A percentile compares a stretch with the other conserved stretches of the same genome.
Conservation (phyloP, 495 filamentous ascomycete species). For the Penicillium manginii region DNA sequence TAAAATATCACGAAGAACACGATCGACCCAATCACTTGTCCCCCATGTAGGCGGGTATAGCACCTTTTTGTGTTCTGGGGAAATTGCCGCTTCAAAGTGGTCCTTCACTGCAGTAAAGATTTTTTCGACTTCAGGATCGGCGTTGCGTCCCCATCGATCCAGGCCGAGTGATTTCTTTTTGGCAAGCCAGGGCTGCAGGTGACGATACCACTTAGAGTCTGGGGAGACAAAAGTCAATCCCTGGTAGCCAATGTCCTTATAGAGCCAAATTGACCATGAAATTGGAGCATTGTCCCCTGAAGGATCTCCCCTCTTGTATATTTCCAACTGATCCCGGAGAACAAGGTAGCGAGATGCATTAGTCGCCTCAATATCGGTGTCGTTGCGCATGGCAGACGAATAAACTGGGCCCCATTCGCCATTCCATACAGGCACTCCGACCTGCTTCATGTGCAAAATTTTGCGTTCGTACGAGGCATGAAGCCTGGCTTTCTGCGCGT, state of each 20-base stretch:
- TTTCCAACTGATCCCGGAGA: constrained; percentile 57
- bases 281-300: constrained; percentile 26
- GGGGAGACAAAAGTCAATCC: constrained; percentile 62
- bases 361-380: constrained; percentile 43
- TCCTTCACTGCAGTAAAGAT: too few relatives aligned
- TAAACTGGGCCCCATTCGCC: constrained; percentile 71
- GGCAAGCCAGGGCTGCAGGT: constrained; percentile 53
- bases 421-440: constrained; percentile 64
- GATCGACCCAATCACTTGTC: too few relatives aligned
- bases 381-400: constrained; percentile 33
- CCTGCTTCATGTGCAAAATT: constrained; percentile 58
- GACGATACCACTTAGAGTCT: constrained; percentile 51
- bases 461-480: constrained; percentile 57
- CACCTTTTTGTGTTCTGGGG: too few relatives aligned
- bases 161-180: constrained; percentile 58
- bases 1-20: too few relatives aligned
- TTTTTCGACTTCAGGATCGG: too few relatives aligned
- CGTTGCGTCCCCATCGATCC: constrained; percentile 55
- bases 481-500: constrained; percentile 54
- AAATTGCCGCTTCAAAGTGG: too few relatives aligned
- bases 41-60: too few relatives aligned
- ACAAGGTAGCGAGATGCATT: constrained; percentile 58
- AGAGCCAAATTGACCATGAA: constrained; percentile 67
- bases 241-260: constrained; percentile 68
- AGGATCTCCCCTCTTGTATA: constrained; percentile 55